Evolutionary conservation across 164 flowering plant species (phyloP).

Genomic region (Magnolia sinica): DNA sequence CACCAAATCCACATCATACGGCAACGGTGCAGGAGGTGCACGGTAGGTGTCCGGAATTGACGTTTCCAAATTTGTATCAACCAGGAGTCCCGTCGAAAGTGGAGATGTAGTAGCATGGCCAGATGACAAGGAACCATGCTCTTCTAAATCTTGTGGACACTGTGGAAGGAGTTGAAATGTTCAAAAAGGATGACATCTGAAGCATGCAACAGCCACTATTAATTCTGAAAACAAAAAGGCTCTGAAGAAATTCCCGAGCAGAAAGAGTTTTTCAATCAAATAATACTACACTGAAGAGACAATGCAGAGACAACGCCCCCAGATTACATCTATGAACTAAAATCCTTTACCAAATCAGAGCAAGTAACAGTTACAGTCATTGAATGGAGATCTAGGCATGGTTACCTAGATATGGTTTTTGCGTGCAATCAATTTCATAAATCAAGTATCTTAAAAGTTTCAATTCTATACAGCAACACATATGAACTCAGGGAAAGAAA

Average conservation of each 20-base stretch:
- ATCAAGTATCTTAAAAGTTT: too few relatives aligned
- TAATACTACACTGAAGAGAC: too few relatives aligned
- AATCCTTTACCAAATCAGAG: not conserved
- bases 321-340: not conserved
- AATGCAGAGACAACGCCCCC: not conserved
- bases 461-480: too few relatives aligned
- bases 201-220: not conserved
- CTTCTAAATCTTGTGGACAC: slow-evolving; percentile 63
- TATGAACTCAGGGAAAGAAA: too few relatives aligned
- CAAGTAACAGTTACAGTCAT: not conserved
- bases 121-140: slow-evolving; percentile 47
- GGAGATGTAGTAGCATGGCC: slow-evolving; percentile 34
- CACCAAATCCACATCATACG: slow-evolving; percentile 59
- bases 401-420: not conserved
- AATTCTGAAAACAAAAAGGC: not conserved
- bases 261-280: not conserved
- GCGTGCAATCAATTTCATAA: too few relatives aligned
- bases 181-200: not conserved
- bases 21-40: slow-evolving; percentile 78
- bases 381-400: not conserved
- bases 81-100: slow-evolving; percentile 44
- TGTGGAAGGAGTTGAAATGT: slow-evolving; percentile 28
- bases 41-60: slow-evolving; percentile 68
- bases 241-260: not conserved
- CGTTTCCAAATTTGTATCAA: slow-evolving; percentile 55